Base-by-base conservation (phyloP, 768 basidiomycete genomes). In the Hortiboletus flavorubellus region DNA sequence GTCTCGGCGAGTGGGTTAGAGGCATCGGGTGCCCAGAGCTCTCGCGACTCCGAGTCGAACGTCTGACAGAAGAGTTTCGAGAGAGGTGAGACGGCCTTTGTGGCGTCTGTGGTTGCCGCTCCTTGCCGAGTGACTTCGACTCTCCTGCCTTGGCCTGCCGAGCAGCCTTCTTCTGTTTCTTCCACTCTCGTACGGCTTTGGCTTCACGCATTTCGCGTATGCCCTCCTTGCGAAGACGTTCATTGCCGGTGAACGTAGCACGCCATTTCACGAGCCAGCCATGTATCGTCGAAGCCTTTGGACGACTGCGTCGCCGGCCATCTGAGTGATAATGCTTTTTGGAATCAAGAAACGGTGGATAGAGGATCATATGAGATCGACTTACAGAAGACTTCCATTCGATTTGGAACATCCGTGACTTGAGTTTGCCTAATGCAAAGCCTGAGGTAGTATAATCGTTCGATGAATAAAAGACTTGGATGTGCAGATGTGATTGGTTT, bases 231-330 rank as follows among this genome's bases (percentile, higher is more conserved):
- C 87, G 78, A 45, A 86, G 71, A 18, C 59, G 63, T 64, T 89
- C 86, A 64, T 87, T 76, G 35, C 85, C 86, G 33, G 78, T 65
- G 33, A 89, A 74, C 12, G 87, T 89, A 26, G 87, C 88, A 56
- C 87, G 79, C 80, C 84, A 80, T 70, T 89, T 90, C n/a, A 84
- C 82, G 55, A 89, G 74, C 86, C 87, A 90, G 33, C 88, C 88
- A 60, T 90, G 88, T 68, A 87, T 77, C 11, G 79, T 78, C 7
- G 77, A 78, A n/a, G 75, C 65, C 51, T 80, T 84, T 40, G 80
- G 78, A 33, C 75, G 77, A 46, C 79, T 82, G 43, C 72, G 76
- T 39, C 75, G 72, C 48, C 73, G 64, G 33, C 77, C 76, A 44
- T 73, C 38, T 30, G 70, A 71, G 54, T 71, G 71, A 59, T 73